These are phyloP conservation scores for Sonneratia caseolaris DNA, from an alignment of 345 rosid genomes.

Conservation along the genomic window DNA sequence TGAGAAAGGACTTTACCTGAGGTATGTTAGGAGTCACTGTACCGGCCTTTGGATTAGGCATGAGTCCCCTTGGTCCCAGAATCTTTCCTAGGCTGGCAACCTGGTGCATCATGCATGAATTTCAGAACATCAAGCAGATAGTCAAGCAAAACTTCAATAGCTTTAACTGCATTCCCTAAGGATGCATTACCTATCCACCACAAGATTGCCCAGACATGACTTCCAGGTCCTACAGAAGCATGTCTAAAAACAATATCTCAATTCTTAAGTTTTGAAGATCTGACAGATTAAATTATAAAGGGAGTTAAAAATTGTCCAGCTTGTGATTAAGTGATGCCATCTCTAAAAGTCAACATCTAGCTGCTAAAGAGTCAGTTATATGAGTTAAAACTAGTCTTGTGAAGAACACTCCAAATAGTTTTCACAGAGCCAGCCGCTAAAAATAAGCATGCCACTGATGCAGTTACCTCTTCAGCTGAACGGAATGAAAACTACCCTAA, in stretches of 20 bases:
- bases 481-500: background rate
- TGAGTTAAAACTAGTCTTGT: background rate
- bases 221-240: too few species aligned
- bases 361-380: background rate
- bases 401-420: background rate
- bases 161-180: background rate
- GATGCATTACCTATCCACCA: background rate
- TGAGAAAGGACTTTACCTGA: slow-evolving; percentile 39
- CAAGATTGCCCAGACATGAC: background rate
- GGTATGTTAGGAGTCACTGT: slow-evolving; percentile 82
- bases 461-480: background rate
- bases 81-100: slow-evolving; percentile 94
- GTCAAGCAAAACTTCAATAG: background rate
- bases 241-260: too few species aligned
- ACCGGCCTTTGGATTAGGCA: slow-evolving; percentile 99
- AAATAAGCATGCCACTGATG: background rate
- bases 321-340: background rate
- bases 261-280: too few species aligned
- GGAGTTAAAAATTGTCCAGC: background rate
- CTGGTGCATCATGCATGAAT: slow-evolving; percentile 24
- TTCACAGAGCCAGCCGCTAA: background rate
- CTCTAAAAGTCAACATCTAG: background rate
- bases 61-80: slow-evolving; percentile 97
- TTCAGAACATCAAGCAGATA: background rate
- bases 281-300: too few species aligned